phyloP scores from a whole-genome alignment of 257 asterid species.

The Nicotiana noctiflora region DNA sequence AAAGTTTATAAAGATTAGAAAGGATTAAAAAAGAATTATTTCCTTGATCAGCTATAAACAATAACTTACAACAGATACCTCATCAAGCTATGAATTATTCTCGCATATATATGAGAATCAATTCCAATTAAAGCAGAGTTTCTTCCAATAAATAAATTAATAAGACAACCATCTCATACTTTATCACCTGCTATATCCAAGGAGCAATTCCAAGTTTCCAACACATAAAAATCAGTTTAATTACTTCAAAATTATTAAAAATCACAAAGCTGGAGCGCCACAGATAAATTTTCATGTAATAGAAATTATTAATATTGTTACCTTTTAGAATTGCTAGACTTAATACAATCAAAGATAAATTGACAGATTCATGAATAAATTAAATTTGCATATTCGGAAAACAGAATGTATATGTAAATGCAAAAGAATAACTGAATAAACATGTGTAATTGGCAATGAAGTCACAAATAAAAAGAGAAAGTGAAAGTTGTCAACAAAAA shows the following conservation, averaged over 20 bases:
- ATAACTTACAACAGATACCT: neutral
- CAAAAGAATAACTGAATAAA: neutral
- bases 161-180: neutral
- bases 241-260: neutral
- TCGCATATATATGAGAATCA: neutral
- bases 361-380: neutral
- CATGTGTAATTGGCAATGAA: neutral
- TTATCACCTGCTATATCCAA: neutral
- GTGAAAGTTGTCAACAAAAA: too few relatives aligned
- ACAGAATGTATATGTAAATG: neutral
- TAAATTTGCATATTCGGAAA: too few relatives aligned
- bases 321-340: neutral
- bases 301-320: neutral
- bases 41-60: neutral
- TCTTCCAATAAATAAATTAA: neutral
- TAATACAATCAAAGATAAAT: neutral
- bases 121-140: neutral
- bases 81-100: neutral
- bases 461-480: neutral
- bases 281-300: neutral
- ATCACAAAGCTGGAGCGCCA: too few relatives aligned
- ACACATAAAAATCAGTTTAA: neutral
- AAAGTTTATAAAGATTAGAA: neutral
- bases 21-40: neutral
- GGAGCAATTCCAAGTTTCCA: too few relatives aligned